Conservation (phyloP, 306 rosid genomes). For the Sicyos edulis region DNA sequence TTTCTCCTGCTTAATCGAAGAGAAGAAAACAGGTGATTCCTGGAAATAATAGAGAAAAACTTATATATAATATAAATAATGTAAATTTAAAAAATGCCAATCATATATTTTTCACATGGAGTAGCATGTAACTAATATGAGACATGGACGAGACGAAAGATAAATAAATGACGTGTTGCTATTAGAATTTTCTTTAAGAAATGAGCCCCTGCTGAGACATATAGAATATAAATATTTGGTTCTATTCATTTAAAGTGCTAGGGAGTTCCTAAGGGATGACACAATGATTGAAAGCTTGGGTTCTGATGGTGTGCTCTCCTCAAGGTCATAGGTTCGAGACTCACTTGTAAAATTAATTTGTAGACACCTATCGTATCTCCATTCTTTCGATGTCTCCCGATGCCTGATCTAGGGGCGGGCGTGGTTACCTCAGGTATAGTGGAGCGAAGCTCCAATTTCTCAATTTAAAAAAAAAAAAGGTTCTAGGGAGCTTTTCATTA, state of each 20-base stretch:
- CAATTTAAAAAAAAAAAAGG: no score
- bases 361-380: no score
- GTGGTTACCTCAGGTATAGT: no score
- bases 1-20: slow-evolving; percentile 61
- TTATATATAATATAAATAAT: neutral
- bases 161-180: neutral
- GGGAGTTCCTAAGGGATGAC: no score
- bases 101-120: neutral
- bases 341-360: no score
- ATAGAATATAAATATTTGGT: neutral
- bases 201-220: neutral
- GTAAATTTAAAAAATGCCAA: neutral
- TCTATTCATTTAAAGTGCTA: neutral
- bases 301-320: no score
- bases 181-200: neutral
- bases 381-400: no score
- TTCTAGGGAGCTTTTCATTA: neutral
- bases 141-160: neutral
- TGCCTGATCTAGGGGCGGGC: no score
- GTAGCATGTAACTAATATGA: neutral
- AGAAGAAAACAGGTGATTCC: slow-evolving; percentile 51
- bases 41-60: neutral
- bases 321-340: no score
- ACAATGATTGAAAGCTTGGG: no score
- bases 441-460: no score